A percentile compares a stretch with the other conserved stretches of the same genome.
phyloP scores from a whole-genome alignment of 2,329 filamentous ascomycete species.

The Fusarium bulbicola region DNA sequence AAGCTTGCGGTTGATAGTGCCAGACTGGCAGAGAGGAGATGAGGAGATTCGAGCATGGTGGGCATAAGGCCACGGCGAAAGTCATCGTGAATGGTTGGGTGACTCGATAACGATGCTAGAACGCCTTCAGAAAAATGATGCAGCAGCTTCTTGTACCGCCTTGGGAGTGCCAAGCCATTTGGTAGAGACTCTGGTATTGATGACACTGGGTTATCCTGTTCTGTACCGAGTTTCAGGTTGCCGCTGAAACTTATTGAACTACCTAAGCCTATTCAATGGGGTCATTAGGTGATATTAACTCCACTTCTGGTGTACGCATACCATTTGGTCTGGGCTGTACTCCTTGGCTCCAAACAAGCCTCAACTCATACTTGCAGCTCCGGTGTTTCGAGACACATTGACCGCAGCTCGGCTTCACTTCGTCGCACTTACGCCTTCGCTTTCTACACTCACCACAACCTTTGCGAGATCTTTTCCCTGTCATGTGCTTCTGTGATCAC shows the following conservation, averaged over 20 bases:
- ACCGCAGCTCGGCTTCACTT: conserved; percentile 39
- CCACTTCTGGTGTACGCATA: rapidly evolving
- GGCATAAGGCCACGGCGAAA: conserved; percentile 40
- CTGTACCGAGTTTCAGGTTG: neutral
- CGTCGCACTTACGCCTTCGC: conserved; percentile 42
- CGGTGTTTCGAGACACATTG: conserved; percentile 31
- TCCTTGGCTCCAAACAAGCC: conserved; percentile 36
- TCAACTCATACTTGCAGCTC: conserved; percentile 38
- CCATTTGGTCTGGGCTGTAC: neutral
- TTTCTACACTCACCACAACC: conserved; percentile 44
- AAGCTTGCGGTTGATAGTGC: conserved; percentile 41
- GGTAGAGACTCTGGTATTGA: conserved; percentile 31
- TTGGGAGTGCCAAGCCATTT: conserved; percentile 37
- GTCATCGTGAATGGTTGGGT: conserved; percentile 41
- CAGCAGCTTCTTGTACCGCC: conserved; percentile 34
- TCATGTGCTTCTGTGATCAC: conserved; percentile 15
- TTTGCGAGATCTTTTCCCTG: conserved; percentile 38
- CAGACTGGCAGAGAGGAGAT: conserved; percentile 41
- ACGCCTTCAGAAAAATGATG: conserved; percentile 41
- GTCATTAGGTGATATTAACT: rapidly evolving
- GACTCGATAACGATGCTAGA: conserved; percentile 40
- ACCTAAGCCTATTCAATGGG: neutral
- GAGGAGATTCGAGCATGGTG: conserved; percentile 39
- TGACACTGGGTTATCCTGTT: neutral
- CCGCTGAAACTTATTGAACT: neutral